phyloP scores from a whole-genome alignment of 2,329 filamentous ascomycete genomes.

The Pyrenophora seminiperda region DNA sequence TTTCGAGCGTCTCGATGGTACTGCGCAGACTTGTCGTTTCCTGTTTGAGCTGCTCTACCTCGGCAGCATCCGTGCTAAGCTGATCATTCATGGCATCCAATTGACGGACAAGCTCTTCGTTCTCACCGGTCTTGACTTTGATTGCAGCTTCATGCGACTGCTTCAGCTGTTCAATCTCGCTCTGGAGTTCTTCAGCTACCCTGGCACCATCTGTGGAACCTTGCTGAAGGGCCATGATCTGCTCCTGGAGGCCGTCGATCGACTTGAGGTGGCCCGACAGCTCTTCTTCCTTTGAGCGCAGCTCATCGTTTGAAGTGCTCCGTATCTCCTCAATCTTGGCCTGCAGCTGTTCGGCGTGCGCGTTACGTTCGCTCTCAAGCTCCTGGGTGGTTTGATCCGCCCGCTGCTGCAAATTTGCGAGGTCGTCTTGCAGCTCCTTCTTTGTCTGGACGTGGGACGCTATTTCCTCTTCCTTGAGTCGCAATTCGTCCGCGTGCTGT shows the following conservation, averaged over 20 bases:
- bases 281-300: conserved; percentile 37
- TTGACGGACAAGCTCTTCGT: conserved; percentile 41
- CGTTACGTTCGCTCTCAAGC: conserved; percentile 38
- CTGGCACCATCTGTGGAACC: conserved; percentile 41
- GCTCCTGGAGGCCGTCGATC: conserved; percentile 41
- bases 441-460: conserved; percentile 29
- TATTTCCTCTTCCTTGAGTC: conserved; percentile 39
- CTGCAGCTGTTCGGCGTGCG: conserved; percentile 32
- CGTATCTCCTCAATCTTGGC: conserved; percentile 39
- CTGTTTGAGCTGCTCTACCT: conserved; percentile 34
- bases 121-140: conserved; percentile 37
- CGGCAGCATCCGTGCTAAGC: conserved; percentile 35
- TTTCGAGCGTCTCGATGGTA: conserved; percentile 42
- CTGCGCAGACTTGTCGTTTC: conserved; percentile 38
- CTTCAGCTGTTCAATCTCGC: conserved; percentile 41
- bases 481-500: conserved; percentile 41
- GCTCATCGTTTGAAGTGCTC: conserved; percentile 26
- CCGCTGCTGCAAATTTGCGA: conserved; percentile 35
- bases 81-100: conserved; percentile 45
- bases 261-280: conserved; percentile 37
- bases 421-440: conserved; percentile 35
- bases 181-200: conserved; percentile 38
- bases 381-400: conserved; percentile 37
- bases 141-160: conserved; percentile 39
- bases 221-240: conserved; percentile 42